phyloP scores from a whole-genome alignment of 1,284 basidiomycete genomes.

The Pascua sp. region DNA sequence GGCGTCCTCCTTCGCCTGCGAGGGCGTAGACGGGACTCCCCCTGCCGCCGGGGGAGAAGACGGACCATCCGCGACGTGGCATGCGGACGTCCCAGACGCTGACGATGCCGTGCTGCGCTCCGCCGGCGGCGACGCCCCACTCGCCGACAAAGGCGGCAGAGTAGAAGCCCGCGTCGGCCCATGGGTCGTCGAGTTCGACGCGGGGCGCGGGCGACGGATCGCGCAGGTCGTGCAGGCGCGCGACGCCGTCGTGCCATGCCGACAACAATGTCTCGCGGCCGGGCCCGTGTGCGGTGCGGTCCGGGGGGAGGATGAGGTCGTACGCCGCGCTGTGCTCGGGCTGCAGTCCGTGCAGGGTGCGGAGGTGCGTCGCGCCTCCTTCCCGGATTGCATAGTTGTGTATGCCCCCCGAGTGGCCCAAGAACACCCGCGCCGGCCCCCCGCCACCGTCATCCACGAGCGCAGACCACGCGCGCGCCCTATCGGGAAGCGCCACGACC shows the following conservation, averaged over 20 bases:
- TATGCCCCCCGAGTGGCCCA: constrained; percentile 15
- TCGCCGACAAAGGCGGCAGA: constrained; percentile 36
- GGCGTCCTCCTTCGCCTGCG: constrained; percentile 39
- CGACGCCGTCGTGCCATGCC: constrained; percentile 47
- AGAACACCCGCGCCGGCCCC: not conserved
- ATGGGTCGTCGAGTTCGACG: constrained; percentile 37
- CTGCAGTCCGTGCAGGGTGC: constrained; percentile 1
- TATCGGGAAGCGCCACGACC: constrained; percentile 16
- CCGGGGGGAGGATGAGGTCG: constrained; percentile 2
- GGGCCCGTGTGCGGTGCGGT: not conserved
- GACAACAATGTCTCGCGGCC: constrained; percentile 22
- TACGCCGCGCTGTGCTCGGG: constrained; percentile 11
- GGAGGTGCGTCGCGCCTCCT: not conserved
- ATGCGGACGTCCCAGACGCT: constrained; percentile 40
- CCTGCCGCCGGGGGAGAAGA: constrained; percentile 45
- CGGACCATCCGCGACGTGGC: constrained; percentile 31
- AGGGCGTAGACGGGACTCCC: constrained; percentile 47
- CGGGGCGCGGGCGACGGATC: constrained; percentile 16
- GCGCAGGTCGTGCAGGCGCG: constrained; percentile 46
- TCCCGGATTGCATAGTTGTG: not conserved
- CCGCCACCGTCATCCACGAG: constrained; percentile 10
- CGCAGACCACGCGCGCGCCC: constrained; percentile 37
- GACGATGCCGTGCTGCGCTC: constrained; percentile 43
- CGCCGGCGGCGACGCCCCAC: constrained; percentile 38
- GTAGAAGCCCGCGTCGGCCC: constrained; percentile 45